Evolutionary conservation across 192 early-diverging fungal genomes (phyloP), one percentile per base, ranked within the genome.

Genomic region (Coemansia sp.): DNA sequence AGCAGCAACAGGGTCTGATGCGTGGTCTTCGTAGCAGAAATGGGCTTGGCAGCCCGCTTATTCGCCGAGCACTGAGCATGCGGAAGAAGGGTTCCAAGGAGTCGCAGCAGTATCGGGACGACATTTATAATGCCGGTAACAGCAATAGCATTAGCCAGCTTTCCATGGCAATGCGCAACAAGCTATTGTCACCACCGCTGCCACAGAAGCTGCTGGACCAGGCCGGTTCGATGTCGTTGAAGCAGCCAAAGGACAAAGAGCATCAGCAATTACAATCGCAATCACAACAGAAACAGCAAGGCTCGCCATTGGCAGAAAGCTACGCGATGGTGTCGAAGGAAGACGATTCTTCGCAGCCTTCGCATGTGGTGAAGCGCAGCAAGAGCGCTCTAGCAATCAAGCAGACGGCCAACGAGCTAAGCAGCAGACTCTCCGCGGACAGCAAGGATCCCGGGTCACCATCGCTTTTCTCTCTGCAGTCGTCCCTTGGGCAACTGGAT

Each of bases 1-100:
- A 51, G 62, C 16, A 51, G 41, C 41, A 64, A 54, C 62, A 59
- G 39, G 56, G 54, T 26, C 61, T 43, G 15, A 39, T 74, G 56
- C 55, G 54, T n/a, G 72, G 72, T 15, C 58, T 74, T 49, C 67
- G 77, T 1, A 66, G 56, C 62, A 71, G 69, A 47, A 61, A 67
- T 48, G 65, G 45, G 22, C 36, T 66, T 41, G 78, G 68, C 40
- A 80, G 65, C 19, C 78, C 73, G 42, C 64, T 75, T 55, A 80
- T 75, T 36, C 63, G 70, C 10, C 73, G 70, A 16, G 78, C 78
- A 62, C 41, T 74, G 65, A 80, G 77, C 62, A 71, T 71, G 66
- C 67, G 71, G 65, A 80, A 80, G 48, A 71, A 62, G 58, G 47
- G 40, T 5, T 32, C 66, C 19, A 61, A 43, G n/a, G 58, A 74